phyloP scores from a whole-genome alignment of 164 flowering plant genomes.

The Liriodendron chinense region DNA sequence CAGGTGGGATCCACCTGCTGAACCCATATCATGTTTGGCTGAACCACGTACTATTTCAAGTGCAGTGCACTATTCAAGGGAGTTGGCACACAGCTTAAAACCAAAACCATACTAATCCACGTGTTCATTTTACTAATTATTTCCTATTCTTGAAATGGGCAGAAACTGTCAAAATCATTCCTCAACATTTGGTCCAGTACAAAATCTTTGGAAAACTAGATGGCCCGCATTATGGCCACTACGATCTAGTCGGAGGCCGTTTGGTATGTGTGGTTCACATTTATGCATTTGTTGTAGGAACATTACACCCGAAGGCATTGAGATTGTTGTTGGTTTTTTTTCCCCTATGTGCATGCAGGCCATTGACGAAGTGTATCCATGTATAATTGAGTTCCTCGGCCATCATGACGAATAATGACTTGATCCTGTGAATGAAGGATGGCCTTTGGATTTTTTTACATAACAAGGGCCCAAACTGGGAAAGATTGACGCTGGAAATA shows the following conservation, averaged over 20 bases:
- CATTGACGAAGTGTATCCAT: slow-evolving; percentile 69
- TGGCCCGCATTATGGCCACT: slow-evolving; percentile 95
- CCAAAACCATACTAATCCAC: not conserved
- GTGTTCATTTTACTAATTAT: not conserved
- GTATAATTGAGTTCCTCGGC: slow-evolving; percentile 63
- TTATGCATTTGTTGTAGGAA: not conserved
- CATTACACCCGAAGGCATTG: not conserved
- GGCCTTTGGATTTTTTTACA: not conserved
- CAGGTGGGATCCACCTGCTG: not conserved
- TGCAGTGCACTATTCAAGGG: not conserved
- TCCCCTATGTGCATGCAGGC: slow-evolving; percentile 49
- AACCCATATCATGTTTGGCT: not conserved
- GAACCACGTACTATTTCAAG: not conserved
- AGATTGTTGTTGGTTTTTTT: not conserved
- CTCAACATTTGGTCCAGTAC: slow-evolving; percentile 67
- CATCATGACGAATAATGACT: slow-evolving; percentile 32
- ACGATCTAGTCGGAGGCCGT: slow-evolving; percentile 92
- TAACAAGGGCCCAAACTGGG: not conserved
- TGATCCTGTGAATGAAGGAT: not conserved
- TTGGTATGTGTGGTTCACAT: slow-evolving; percentile 39
- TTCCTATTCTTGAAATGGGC: slow-evolving; percentile 10
- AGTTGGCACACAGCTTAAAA: not conserved
- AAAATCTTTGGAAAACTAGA: slow-evolving; percentile 67
- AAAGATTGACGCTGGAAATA: not conserved
- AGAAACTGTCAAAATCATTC: slow-evolving; percentile 84